Percentiles rank a stretch among this genome's conserved stretches.
These are phyloP conservation scores for Ceriops tagal DNA, from an alignment of 345 rosid genomes.

Conservation along the genomic window DNA sequence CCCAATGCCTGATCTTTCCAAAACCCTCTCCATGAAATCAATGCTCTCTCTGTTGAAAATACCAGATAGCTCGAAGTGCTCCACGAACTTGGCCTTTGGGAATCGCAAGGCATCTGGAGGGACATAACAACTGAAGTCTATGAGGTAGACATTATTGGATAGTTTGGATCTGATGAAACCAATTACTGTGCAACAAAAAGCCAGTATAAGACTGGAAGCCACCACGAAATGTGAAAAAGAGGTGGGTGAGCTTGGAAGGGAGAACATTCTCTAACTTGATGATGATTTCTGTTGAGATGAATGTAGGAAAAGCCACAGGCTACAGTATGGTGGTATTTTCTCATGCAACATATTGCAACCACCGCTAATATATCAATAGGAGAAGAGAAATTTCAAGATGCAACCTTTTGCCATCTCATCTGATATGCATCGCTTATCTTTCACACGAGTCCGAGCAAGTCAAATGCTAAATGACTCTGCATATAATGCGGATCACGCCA, in stretches of 20 bases:
- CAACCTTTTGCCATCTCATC: too few relatives aligned
- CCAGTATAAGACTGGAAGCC: constrained; percentile 18
- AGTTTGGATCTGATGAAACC: constrained; percentile 1
- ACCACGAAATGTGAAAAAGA: constrained; percentile 16
- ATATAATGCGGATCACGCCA: too few relatives aligned
- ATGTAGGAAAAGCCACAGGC: too few relatives aligned
- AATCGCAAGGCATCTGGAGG: constrained; percentile 43
- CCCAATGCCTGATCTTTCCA: constrained; percentile 58
- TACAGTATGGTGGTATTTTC: too few relatives aligned
- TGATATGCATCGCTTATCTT: too few relatives aligned
- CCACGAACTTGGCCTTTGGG: constrained; percentile 33
- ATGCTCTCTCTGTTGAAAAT: constrained; percentile 31
- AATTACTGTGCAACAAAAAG: constrained; percentile 22
- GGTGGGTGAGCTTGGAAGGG: constrained; percentile 16
- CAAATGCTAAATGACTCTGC: too few relatives aligned
- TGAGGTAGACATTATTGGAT: constrained; percentile 40
- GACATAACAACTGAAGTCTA: constrained; percentile 53
- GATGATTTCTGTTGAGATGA: too few relatives aligned
- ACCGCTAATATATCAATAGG: too few relatives aligned
- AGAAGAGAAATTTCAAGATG: too few relatives aligned
- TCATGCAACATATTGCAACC: too few relatives aligned
- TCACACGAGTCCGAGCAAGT: too few relatives aligned
- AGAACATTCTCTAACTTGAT: constrained; percentile 9
- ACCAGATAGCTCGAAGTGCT: constrained; percentile 27
- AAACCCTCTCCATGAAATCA: constrained; percentile 43